Conservation (phyloP, 176 grass and related monocot species). For the Musa acuminata region DNA sequence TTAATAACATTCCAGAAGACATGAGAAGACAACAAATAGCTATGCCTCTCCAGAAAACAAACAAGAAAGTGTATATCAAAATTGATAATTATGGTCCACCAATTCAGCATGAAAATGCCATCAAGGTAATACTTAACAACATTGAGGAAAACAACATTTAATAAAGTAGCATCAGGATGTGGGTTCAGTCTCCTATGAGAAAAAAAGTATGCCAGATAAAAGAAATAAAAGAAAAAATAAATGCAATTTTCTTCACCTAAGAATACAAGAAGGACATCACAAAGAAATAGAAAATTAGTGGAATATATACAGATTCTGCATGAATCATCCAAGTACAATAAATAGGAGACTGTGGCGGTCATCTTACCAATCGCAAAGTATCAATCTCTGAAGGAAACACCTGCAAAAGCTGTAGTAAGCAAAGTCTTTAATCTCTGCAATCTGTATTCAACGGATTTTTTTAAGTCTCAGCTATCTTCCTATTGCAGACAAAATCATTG, state of each 20-base stretch:
- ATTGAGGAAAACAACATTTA: not conserved
- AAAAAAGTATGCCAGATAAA: not conserved
- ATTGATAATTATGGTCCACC: not conserved
- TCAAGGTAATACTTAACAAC: not conserved
- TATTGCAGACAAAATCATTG: not conserved
- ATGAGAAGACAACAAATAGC: not conserved
- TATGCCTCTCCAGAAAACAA: not conserved
- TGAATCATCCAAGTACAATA: not conserved
- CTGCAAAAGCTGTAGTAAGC: not conserved
- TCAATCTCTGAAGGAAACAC: not conserved
- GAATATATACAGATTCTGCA: not conserved
- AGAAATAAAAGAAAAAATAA: not conserved
- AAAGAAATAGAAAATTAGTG: not conserved
- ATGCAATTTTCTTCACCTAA: not conserved
- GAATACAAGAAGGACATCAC: not conserved
- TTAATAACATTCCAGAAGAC: not conserved
- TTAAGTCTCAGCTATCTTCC: not conserved
- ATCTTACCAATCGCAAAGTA: slow-evolving; percentile 1
- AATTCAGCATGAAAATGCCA: not conserved
- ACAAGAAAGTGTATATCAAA: not conserved
- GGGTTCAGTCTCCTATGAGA: too few species aligned
- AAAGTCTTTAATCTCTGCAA: not conserved
- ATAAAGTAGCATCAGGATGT: not conserved
- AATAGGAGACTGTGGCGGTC: not conserved
- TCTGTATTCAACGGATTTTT: not conserved